Evolutionary conservation across 306 rosid species (phyloP), one percentile per base, ranked within the genome.

Genomic region (Quercus parvula): DNA sequence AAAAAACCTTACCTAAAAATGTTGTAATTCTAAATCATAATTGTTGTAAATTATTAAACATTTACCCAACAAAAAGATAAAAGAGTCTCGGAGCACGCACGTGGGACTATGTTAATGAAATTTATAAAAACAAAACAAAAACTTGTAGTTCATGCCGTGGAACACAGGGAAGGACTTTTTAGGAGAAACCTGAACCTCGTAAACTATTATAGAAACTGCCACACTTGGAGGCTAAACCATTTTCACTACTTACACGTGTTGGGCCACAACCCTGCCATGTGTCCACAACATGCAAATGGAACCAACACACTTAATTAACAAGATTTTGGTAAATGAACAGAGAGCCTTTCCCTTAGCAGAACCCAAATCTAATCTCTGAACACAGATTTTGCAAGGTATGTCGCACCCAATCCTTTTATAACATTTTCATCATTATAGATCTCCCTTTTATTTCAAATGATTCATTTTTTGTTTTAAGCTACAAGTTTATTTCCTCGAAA

Each of bases 351-450:
- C 69, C 10, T 9, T 4, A 30, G 8, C 5, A 71, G 18, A 38
- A 55, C 25, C 19, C 11, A 67, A 55, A 55, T 17, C 68, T 66
- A 7, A 77, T 74, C 49, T 75, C 84, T 61, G 77, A 82, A 84
- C 84, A 76, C 56, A 30, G 17, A 30, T 31, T 30, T 49, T 58
- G 11, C 41, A 20, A 85, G 91, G 90, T 87, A 84, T 25, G 69
- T 71, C 63, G 64, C 30, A 19, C 49, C 7, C 5, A 5, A 44
- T 70, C 80, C 25, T 38, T 52, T 25, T 30, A 12, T 9, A 35
- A 19, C 66, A 49, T 54, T 52, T 67, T 35, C 72, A 7, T 67
- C 73, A 10, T 22, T 76, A 10, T 22, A 75, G 33, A 17, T 83
- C 59, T 66, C 71, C 38, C 56, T 31, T 73, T 35, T 24, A 41